phyloP scores from a whole-genome alignment of 2,329 filamentous ascomycete species.

The Purpureocillium lavendulum region DNA sequence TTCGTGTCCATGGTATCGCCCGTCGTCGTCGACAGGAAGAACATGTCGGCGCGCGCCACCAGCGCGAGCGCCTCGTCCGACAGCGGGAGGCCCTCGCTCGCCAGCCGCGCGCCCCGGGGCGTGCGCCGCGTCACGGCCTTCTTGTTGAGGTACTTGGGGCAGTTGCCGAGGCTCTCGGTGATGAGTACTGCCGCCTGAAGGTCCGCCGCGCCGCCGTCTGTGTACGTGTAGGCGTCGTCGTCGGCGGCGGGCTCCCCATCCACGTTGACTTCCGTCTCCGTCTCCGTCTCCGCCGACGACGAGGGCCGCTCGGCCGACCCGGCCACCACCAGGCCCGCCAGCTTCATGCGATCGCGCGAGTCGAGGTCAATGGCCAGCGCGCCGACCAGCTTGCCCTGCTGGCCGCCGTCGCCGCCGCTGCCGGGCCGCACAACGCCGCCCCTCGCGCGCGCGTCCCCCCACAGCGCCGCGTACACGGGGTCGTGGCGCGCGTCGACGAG shows the following conservation, averaged over 20 bases:
- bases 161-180: conserved; percentile 70
- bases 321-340: conserved; percentile 61
- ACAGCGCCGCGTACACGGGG: conserved; percentile 59
- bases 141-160: conserved; percentile 79
- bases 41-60: conserved; percentile 58
- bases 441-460: conserved; percentile 37
- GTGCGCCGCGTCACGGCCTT: conserved; percentile 47
- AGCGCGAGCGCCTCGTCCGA: conserved; percentile 47
- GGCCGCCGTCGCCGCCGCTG: no score
- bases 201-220: conserved; percentile 11
- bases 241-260: no score
- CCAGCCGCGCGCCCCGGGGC: conserved; percentile 40
- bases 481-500: conserved; percentile 54
- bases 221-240: no score
- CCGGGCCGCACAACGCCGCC: conserved; percentile 27
- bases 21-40: conserved; percentile 67
- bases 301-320: conserved; percentile 33
- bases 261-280: no score
- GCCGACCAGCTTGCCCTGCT: conserved; percentile 29
- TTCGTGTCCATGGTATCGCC: conserved; percentile 74
- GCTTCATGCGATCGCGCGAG: conserved; percentile 59
- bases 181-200: conserved; percentile 57
- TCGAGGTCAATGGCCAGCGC: conserved; percentile 47
- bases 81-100: conserved; percentile 33
- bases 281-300: not conserved